Evolutionary conservation across 139 green algal species (phyloP).

Genomic region (Mesostigma viride): DNA sequence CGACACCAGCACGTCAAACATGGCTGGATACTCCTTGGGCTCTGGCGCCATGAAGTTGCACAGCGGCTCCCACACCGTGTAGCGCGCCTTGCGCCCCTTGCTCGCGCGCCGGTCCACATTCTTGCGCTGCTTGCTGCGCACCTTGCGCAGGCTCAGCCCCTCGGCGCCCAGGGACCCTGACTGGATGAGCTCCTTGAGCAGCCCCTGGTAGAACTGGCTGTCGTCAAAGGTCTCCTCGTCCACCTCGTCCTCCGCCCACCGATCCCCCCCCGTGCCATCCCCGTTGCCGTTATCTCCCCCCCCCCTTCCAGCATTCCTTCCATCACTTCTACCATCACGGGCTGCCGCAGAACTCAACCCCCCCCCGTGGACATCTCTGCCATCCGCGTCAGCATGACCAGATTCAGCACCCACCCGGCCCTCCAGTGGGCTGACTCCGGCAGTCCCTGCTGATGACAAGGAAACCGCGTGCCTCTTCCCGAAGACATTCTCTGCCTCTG

Average conservation of each 20-base stretch:
- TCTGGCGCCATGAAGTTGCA: conserved; percentile 21
- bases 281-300: too few relatives aligned
- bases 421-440: too few relatives aligned
- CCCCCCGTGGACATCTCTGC: too few relatives aligned
- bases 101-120: conserved; percentile 70
- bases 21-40: conserved; percentile 8
- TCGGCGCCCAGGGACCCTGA: neutral
- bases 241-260: conserved; percentile 6
- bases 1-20: conserved; percentile 6
- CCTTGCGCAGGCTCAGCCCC: conserved; percentile 14
- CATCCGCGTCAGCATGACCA: too few relatives aligned
- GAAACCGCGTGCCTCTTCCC: too few relatives aligned
- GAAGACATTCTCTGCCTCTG: too few relatives aligned
- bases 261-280: too few relatives aligned
- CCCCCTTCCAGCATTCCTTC: too few relatives aligned
- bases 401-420: too few relatives aligned
- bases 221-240: conserved; percentile 78
- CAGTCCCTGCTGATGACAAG: too few relatives aligned
- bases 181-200: conserved; percentile 84
- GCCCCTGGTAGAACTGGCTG: conserved; percentile 77
- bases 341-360: too few relatives aligned
- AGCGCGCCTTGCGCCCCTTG: conserved; percentile 83
- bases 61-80: conserved; percentile 21
- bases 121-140: conserved; percentile 60
- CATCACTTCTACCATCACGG: too few relatives aligned